Conservation (phyloP, 2,329 filamentous ascomycete species). For the Colletotrichum destructivum region DNA sequence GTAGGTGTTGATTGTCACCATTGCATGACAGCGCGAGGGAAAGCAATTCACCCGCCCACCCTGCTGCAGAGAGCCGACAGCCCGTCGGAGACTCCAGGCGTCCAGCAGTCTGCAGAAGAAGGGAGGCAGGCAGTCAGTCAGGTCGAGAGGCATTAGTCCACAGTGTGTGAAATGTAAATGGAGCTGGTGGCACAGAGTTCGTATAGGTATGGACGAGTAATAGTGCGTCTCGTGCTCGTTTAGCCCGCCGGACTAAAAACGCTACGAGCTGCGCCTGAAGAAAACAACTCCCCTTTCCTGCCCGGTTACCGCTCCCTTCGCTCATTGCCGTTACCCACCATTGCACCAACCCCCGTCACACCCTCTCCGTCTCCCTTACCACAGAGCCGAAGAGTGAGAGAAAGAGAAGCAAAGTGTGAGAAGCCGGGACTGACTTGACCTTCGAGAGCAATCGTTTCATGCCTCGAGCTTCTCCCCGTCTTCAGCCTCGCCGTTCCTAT, state of each 20-base stretch:
- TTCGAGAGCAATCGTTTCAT: slow-evolving; percentile 21
- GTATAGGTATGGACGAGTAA: slow-evolving; percentile 39
- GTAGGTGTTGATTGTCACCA: not conserved
- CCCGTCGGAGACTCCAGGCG: not conserved
- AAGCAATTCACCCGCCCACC: not conserved
- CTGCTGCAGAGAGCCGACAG: slow-evolving; percentile 10
- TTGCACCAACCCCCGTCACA: slow-evolving; percentile 12
- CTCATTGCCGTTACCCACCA: slow-evolving; percentile 18
- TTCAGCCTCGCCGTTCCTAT: slow-evolving; percentile 19
- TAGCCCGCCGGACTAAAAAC: slow-evolving; percentile 26
- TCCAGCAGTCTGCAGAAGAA: not conserved
- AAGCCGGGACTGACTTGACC: slow-evolving; percentile 13
- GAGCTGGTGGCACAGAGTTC: slow-evolving; percentile 39
- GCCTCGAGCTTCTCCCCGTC: slow-evolving; percentile 28
- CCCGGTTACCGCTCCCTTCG: slow-evolving; percentile 23
- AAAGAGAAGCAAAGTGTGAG: slow-evolving; percentile 13
- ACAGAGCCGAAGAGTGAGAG: slow-evolving; percentile 20
- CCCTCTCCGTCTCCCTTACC: slow-evolving; percentile 25
- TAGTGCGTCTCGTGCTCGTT: slow-evolving; percentile 26
- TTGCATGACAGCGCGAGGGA: not conserved
- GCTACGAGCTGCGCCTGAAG: slow-evolving; percentile 27
- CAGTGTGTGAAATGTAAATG: slow-evolving; percentile 22
- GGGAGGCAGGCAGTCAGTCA: not conserved
- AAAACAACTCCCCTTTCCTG: slow-evolving; percentile 44
- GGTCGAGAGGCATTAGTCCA: not conserved